Evolutionary conservation across 2,329 filamentous ascomycete genomes (phyloP), one percentile per base, ranked within the genome.

Genomic region (Pyrenochaeta sp.): DNA sequence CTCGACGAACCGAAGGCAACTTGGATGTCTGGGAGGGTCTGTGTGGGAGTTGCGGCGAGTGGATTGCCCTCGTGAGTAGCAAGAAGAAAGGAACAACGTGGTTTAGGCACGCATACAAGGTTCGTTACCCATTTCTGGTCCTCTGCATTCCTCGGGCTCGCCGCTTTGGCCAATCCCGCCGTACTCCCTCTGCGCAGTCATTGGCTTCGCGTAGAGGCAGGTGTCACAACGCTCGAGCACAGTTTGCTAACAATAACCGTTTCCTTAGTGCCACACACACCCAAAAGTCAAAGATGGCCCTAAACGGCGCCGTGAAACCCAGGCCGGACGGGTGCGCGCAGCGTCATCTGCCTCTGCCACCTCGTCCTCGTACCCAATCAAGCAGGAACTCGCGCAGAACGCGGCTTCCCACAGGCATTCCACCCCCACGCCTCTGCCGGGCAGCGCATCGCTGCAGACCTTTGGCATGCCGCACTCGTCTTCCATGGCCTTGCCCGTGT

Each of bases 1-100:
- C 84, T 15, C 78, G 88, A 44, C 81, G 89, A 35, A 90, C 89
- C 76, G 88, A 91, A 65, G 86, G 87, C 26, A 92, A 90, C 61
- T 84, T 88, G 3, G 88, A 90, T 63, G 87, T 90, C 3, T 90
- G 87, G 86, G 88, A 93, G 65, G 89, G 87, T 2, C 77, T 90
- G 5, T 93, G 89, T 62, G 84, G 87, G 35, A 87, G 84, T 64
- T 92, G 88, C 72, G 87, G 86, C 55, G 87, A 90, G 49, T 92
- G 88, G 88, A 86, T 92, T 55, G 85, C 87, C 9, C 76, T 92
- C 23, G 87, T 91, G 28, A 92, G 87, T 74, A 90, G 86, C 68
- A 93, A 93, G 75, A 93, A 93, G 77, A 92, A 93, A 75, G 89
- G 89, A n/a, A 95, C 89, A 1, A 92, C 89, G 3, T 95, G 89